Evolutionary conservation across 2,329 filamentous ascomycete genomes (phyloP).

Genomic region (Mollisia scopiformis): DNA sequence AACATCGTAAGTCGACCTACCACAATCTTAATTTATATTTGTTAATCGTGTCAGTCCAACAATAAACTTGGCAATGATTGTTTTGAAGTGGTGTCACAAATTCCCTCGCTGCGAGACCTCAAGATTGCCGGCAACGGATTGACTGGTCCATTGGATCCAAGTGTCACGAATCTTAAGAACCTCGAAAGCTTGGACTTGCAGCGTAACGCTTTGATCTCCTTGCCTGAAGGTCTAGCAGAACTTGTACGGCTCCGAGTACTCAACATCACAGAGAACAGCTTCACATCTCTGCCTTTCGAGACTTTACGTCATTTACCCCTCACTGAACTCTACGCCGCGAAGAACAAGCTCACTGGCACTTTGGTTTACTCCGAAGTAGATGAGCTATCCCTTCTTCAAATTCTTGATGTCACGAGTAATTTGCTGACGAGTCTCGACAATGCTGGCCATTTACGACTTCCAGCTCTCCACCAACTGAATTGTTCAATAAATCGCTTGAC

Average conservation of each 20-base stretch:
- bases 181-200: conserved; percentile 84
- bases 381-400: conserved; percentile 67
- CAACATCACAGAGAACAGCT: conserved; percentile 78
- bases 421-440: conserved; percentile 52
- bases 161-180: conserved; percentile 65
- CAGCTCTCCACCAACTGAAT: conserved; percentile 72
- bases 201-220: conserved; percentile 72
- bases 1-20: conserved; percentile 66
- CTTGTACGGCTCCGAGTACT: conserved; percentile 73
- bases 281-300: conserved; percentile 73
- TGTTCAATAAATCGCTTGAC: conserved; percentile 82
- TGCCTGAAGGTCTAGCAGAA: conserved; percentile 70
- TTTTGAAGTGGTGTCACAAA: conserved; percentile 74
- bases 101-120: conserved; percentile 74
- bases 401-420: conserved; percentile 79
- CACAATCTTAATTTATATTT: conserved; percentile 2
- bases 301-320: conserved; percentile 69
- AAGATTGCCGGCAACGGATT: conserved; percentile 80
- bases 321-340: conserved; percentile 72
- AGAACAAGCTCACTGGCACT: conserved; percentile 76
- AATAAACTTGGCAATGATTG: conserved; percentile 77
- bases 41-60: conserved; percentile 58
- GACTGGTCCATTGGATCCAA: conserved; percentile 65
- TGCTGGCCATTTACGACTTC: conserved; percentile 48
- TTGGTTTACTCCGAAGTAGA: conserved; percentile 68